Evolutionary conservation across 176 grass and related monocot species (phyloP), one percentile per base, ranked within the genome.

Genomic region (Juncus effusus): DNA sequence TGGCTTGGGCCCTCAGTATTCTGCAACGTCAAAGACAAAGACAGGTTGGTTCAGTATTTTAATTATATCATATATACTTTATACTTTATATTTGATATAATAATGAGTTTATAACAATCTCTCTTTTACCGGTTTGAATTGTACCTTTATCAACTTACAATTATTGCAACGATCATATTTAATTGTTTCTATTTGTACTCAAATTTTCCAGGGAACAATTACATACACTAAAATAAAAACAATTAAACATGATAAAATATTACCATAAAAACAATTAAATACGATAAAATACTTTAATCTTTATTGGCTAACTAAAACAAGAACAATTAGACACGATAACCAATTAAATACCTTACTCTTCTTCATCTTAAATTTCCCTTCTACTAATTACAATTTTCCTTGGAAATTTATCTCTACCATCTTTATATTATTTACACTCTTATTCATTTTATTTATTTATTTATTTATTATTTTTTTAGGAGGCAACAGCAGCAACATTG

Each of bases 1-100:
- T 96, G 92, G 92, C 92, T 35, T 91, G 92, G 92, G 92, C 87
- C 44, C 90, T 96, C 63, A 96, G 77, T 56, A 86, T 96, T 50
- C 76, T 96, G 74, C 87, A 96, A 51, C 84, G 84, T 61, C 92
- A 86, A 75, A 85, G 91, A 65, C 91, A 96, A 54, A 82, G 79
- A 82, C 92, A 96, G 84, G 92, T 93, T 72, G 38, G 52, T 62
- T 50, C 42, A 42, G 11, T 28, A 40, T 51, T 40, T 58, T 13
- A 12, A 63, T 44, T 13, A 16, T 60, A 13, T 56, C 52, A 56
- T 10, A 1, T 28, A 66, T 58, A 55, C 16, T 61, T 6, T 15
- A 7, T 36, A 11, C 71, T 40, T 28, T 51, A 47, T 51, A 8
- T 52, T 28, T 16, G 45, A 47, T 49, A 3, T 3, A 56, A 8